Base-by-base conservation (phyloP, 169 alveolate species). In the Eimeria maxima region DNA sequence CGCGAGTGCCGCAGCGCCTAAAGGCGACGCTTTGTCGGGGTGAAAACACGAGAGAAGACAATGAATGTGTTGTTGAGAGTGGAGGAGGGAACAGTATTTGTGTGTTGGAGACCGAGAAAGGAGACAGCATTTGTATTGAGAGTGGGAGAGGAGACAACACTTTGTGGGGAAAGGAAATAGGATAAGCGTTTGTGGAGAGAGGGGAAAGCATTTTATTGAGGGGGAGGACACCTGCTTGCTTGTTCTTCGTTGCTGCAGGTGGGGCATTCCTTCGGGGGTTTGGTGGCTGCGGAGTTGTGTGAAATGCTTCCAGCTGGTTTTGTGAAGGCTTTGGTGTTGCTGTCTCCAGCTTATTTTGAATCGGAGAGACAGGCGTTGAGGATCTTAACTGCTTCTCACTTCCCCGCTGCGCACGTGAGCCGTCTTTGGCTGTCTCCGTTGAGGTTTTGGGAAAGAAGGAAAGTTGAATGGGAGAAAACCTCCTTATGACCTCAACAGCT, bases 221-320 rank as follows among this genome's bases (percentile, higher is more conserved):
- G 2, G 20, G 20, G 69, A n/a, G 20, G 69, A 60, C 69, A 60
- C 27, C 20, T 13, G 42, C 24, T 14, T 16, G 11, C 6, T 14
- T 67, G 78, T 13, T 71, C 76, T 27, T 44, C 14, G 84, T 38
- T 73, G 50, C 57, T 44, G 81, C 80, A 91, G 95, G 95, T 91
- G 8, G 95, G 95, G 13, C 95, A 91, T 42, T 91, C 95, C 55
- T 91, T 91, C 33, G 95, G 95, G n/a, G 80, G 95, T 27, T 44
- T 91, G 33, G 95, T 91, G 27, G 95, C 95, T 14, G 91, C 95
- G 44, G 95, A 91, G 91, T 57, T 91, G 81, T 63, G 90, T 44
- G 76, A 67, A 29, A 73, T 91, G 55, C 69, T 91, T 6, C 95
- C 95, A 7, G 55, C 80, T 1, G 95, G 95, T 7, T 53, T 81